phyloP scores from a whole-genome alignment of 768 basidiomycete genomes.

The Hemileccinum impolitum region DNA sequence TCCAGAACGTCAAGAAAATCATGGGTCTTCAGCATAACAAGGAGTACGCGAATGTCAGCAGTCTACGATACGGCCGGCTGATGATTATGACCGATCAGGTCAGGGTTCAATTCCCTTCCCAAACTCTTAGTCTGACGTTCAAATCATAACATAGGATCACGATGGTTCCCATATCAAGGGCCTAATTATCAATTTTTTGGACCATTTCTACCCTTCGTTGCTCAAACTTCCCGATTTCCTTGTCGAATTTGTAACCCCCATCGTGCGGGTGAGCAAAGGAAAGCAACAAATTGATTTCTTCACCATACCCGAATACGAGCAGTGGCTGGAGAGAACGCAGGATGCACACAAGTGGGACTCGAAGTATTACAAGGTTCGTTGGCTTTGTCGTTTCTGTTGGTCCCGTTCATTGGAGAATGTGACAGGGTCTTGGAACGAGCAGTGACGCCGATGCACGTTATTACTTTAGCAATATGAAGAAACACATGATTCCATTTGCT shows the following conservation, averaged over 20 bases:
- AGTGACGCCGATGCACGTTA: conserved; percentile 84
- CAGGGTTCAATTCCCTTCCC: not conserved
- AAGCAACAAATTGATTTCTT: conserved; percentile 84
- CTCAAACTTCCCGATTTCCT: conserved; percentile 88
- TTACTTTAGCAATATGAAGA: conserved; percentile 90
- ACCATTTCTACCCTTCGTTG: conserved; percentile 94
- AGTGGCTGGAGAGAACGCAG: conserved; percentile 80
- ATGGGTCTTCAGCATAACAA: conserved; percentile 95
- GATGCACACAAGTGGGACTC: conserved; percentile 80
- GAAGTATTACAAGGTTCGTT: conserved; percentile 95
- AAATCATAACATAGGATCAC: conserved; percentile 69
- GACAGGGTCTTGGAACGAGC: conserved; percentile 93
- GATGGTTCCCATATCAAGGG: conserved; percentile 99
- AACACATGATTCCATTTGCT: conserved; percentile 93
- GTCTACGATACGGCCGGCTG: conserved; percentile 85
- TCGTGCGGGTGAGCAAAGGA: conserved; percentile 88
- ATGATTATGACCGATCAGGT: conserved; percentile 99
- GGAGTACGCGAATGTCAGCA: conserved; percentile 65
- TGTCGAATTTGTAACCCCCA: conserved; percentile 98
- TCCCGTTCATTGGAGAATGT: conserved; percentile 1
- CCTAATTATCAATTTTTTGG: conserved; percentile 96
- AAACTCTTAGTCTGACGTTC: not conserved
- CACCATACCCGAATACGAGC: conserved; percentile 94
- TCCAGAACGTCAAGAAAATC: conserved; percentile 97
- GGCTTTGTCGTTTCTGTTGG: not conserved